Conservation (phyloP, 164 flowering plant species). For the Chimonanthus salicifolius region DNA sequence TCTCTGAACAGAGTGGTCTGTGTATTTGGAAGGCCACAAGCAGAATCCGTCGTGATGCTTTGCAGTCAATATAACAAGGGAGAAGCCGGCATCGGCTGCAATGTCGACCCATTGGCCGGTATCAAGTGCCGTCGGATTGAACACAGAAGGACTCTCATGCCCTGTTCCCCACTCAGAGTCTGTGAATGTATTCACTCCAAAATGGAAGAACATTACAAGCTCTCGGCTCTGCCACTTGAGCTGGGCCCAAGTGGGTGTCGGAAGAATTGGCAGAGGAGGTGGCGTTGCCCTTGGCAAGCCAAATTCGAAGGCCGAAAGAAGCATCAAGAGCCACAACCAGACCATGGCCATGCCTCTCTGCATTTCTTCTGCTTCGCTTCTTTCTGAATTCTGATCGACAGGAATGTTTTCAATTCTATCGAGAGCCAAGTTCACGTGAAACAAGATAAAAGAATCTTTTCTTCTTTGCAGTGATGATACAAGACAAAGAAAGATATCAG, state of each 20-base stretch:
- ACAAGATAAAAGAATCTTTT: neutral
- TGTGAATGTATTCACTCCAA: conserved; percentile 91
- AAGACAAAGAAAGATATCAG: neutral
- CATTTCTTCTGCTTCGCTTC: neutral
- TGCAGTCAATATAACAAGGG: conserved; percentile 74
- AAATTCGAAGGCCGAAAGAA: neutral
- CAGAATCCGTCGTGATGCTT: conserved; percentile 97
- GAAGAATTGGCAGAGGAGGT: conserved; percentile 83
- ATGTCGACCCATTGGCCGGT: conserved; percentile 65
- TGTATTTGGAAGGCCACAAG: conserved; percentile 83
- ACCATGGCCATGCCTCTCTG: conserved; percentile 1
- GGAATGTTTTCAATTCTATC: neutral
- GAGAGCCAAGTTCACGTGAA: neutral
- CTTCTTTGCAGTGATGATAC: neutral
- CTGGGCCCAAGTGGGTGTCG: conserved; percentile 69
- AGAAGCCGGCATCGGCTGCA: conserved; percentile 50
- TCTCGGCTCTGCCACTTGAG: conserved; percentile 92
- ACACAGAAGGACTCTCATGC: conserved; percentile 52
- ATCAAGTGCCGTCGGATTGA: conserved; percentile 59
- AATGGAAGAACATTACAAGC: conserved; percentile 81
- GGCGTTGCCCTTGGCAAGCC: conserved; percentile 17
- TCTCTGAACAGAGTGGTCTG: conserved; percentile 60
- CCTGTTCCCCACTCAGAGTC: conserved; percentile 95
- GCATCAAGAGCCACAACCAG: conserved; percentile 5
- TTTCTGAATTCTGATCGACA: neutral